These are phyloP conservation scores for Candida boidinii DNA, from an alignment of 805 yeast genomes.

Conservation along the genomic window DNA sequence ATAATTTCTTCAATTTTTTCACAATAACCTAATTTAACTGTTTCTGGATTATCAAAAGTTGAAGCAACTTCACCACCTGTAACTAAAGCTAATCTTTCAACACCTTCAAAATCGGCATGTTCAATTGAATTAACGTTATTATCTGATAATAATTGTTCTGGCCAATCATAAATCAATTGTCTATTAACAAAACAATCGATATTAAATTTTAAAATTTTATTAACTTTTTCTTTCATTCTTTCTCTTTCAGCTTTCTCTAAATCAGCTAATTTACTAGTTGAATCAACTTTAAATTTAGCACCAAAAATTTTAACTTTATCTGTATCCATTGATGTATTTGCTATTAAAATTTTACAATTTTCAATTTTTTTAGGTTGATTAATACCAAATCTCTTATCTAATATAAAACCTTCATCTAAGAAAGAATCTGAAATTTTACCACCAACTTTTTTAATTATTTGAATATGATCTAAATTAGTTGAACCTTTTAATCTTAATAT, in stretches of 20 bases:
- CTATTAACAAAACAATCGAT: slow-evolving; percentile 90
- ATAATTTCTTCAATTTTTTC: slow-evolving; percentile 84
- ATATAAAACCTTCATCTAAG: slow-evolving; percentile 91
- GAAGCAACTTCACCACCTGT: slow-evolving; percentile 98
- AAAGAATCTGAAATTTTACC: slow-evolving; percentile 88
- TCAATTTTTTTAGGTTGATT: slow-evolving; percentile 82
- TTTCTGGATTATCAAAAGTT: slow-evolving; percentile 88
- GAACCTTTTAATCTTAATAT: slow-evolving; percentile 80
- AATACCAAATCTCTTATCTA: slow-evolving; percentile 88
- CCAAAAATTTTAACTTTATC: slow-evolving; percentile 97
- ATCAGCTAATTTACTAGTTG: slow-evolving; percentile 89
- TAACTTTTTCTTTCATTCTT: slow-evolving; percentile 86
- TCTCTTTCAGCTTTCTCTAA: slow-evolving; percentile 89
- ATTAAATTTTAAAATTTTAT: slow-evolving; percentile 72
- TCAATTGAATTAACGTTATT: slow-evolving; percentile 84
- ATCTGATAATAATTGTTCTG: slow-evolving; percentile 91
- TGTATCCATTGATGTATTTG: slow-evolving; percentile 94
- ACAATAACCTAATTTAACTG: slow-evolving; percentile 81
- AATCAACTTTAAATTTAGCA: slow-evolving; percentile 93
- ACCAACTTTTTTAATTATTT: slow-evolving; percentile 87
- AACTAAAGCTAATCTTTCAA: slow-evolving; percentile 90
- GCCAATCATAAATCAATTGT: slow-evolving; percentile 95
- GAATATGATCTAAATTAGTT: slow-evolving; percentile 85
- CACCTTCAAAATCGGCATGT: slow-evolving; percentile 98
- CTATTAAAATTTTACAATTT: slow-evolving; percentile 82